Percentiles rank a stretch among this genome's conserved stretches.
phyloP scores from a whole-genome alignment of 1,284 basidiomycete genomes.

The Mycena sp. region DNA sequence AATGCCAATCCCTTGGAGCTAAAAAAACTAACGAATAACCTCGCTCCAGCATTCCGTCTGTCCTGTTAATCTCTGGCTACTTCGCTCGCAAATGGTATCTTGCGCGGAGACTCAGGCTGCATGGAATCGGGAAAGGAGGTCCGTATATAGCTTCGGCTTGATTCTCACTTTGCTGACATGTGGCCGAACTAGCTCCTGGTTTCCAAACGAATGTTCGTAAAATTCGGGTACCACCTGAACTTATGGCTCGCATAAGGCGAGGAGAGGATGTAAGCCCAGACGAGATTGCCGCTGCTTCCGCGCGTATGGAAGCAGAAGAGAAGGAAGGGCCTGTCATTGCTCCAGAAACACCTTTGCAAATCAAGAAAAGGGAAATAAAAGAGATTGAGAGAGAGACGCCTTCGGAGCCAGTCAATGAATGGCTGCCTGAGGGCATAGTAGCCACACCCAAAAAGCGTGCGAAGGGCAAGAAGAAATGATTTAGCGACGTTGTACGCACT shows the following conservation, averaged over 20 bases:
- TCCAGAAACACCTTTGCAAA: conserved; percentile 15
- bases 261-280: conserved; percentile 60
- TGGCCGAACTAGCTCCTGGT: conserved; percentile 50
- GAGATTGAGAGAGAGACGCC: conserved; percentile 16
- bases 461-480: conserved; percentile 49
- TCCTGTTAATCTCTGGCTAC: conserved; percentile 53
- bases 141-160: neutral
- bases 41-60: conserved; percentile 50
- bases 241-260: conserved; percentile 55
- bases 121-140: conserved; percentile 64
- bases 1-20: neutral
- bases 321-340: conserved; percentile 15
- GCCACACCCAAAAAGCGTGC: conserved; percentile 51
- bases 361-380: conserved; percentile 26
- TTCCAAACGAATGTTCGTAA: conserved; percentile 60
- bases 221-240: conserved; percentile 56
- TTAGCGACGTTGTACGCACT: too few species aligned
- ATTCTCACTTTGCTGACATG: neutral
- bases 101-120: conserved; percentile 49
- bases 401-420: conserved; percentile 51
- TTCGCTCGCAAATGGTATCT: conserved; percentile 58
- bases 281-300: conserved; percentile 56
- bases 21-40: conserved; percentile 3
- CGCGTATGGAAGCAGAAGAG: conserved; percentile 48
- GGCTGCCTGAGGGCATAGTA: conserved; percentile 56